phyloP scores from a whole-genome alignment of 2,329 filamentous ascomycete genomes.

The Diplodia sapinea region DNA sequence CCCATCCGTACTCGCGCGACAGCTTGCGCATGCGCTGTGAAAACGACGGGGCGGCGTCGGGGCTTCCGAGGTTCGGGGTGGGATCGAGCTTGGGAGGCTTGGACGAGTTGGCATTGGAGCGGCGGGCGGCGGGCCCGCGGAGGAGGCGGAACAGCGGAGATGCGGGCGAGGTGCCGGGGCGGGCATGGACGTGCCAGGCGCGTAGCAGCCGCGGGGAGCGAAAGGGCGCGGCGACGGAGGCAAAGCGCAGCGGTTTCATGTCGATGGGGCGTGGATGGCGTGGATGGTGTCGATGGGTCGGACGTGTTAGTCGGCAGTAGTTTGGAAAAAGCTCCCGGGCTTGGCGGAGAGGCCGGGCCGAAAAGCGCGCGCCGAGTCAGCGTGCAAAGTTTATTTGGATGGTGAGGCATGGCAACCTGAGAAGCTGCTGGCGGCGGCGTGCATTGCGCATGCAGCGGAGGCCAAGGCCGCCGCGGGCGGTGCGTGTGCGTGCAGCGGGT shows the following conservation, averaged over 20 bases:
- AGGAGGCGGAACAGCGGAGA: slow-evolving; percentile 33
- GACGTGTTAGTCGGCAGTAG: no score
- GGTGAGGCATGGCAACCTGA: slow-evolving; percentile 20
- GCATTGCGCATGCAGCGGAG: slow-evolving; percentile 2
- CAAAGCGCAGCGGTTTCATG: slow-evolving; percentile 27
- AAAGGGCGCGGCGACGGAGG: slow-evolving; percentile 35
- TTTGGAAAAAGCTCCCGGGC: background rate
- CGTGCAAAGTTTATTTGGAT: slow-evolving; percentile 26
- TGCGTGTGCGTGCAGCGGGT: background rate
- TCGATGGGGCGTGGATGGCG: background rate
- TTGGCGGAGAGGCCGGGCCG: slow-evolving; percentile 12
- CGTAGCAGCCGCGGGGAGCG: slow-evolving; percentile 32
- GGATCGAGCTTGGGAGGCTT: slow-evolving; percentile 44
- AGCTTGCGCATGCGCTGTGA: slow-evolving; percentile 80
- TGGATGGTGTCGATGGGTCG: background rate
- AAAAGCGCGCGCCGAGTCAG: slow-evolving; percentile 23
- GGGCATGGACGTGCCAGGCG: slow-evolving; percentile 35
- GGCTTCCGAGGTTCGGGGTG: slow-evolving; percentile 49
- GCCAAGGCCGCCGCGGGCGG: background rate
- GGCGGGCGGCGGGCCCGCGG: slow-evolving; percentile 35
- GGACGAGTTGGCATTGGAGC: slow-evolving; percentile 45
- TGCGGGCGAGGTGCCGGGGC: slow-evolving; percentile 11
- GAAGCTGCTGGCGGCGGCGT: slow-evolving; percentile 10
- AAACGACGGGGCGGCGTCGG: slow-evolving; percentile 58
- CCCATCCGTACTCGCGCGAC: slow-evolving; percentile 92